Conservation (phyloP, 2,329 filamentous ascomycete genomes). For the Claviceps pazoutovae region DNA sequence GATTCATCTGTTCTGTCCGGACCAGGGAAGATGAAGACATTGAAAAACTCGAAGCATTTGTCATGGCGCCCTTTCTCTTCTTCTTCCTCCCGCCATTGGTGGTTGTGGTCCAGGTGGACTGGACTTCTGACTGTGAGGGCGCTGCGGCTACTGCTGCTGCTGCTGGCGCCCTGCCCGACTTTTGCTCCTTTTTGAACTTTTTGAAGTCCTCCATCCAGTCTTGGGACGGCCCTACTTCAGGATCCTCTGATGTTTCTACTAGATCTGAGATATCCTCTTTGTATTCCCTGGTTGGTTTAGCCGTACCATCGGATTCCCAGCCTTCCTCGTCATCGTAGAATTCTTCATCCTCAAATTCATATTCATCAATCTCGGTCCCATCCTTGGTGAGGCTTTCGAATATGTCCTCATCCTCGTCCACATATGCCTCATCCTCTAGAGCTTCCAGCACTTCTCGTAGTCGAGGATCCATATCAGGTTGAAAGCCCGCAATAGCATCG, state of each 20-base stretch:
- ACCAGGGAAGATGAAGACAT: conserved; percentile 84
- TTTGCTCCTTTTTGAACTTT: conserved; percentile 79
- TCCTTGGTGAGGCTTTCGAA: conserved; percentile 62
- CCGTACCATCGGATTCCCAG: conserved; percentile 91
- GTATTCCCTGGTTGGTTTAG: conserved; percentile 54
- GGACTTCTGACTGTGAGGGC: conserved; percentile 44
- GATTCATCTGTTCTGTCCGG: conserved; percentile 71
- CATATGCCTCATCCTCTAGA: conserved; percentile 87
- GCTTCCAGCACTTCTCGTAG: conserved; percentile 85
- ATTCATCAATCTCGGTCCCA: conserved; percentile 58
- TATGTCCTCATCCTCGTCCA: conserved; percentile 78
- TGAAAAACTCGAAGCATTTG: conserved; percentile 72
- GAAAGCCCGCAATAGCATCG: conserved; percentile 81
- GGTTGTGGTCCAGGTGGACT: conserved; percentile 61
- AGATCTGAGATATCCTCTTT: conserved; percentile 35
- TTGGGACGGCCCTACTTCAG: conserved; percentile 52
- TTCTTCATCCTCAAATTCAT: conserved; percentile 62
- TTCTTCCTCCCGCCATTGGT: conserved; percentile 71
- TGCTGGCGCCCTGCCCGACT: conserved; percentile 24
- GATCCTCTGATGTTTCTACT: conserved; percentile 30
- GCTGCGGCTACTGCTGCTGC: conserved; percentile 13
- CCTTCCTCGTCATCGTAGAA: conserved; percentile 57
- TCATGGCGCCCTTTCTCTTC: conserved; percentile 91
- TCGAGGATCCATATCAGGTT: conserved; percentile 94
- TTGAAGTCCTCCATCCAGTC: conserved; percentile 89